Base-by-base conservation (phyloP, 805 yeast species). In the Candida awuae region DNA sequence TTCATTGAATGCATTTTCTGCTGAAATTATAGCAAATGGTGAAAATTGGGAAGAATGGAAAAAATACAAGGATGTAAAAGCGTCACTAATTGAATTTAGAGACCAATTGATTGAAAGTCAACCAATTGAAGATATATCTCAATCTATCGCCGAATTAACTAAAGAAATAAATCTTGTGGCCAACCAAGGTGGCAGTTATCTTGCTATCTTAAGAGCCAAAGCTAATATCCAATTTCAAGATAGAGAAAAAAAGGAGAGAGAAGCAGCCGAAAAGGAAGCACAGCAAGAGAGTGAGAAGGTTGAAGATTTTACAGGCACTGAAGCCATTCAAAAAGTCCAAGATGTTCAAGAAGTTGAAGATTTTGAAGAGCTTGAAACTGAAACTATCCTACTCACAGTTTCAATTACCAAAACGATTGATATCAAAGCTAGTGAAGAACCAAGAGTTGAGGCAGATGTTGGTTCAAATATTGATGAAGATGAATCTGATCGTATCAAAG, bases 1-100 rank as follows among this genome's bases (percentile, higher is more conserved):
- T 6, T 68, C 83, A 21, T 67, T 81, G 39, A 68, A 63, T 47
- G 85, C 80, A 48, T 81, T 79, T 61, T 71, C 82, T 7, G 71
- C 72, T 37, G 70, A 75, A 42, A 67, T 82, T 52, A 70, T 77
- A 37, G 61, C 63, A 16, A 56, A 54, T 14, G 68, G 62, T 22
- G 65, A 60, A 26, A 59, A 63, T 21, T 76, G 76, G 69, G 56
- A 57, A 22, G 74, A 71, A 45, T 79, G 84, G 88, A 78, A 72
- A 50, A 64, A 67, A 40, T 80, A 73, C 52, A 73, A 78, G 44
- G 61, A 60, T 25, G 61, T 77, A 29, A 82, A 81, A 54, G 73
- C 70, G 38, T 60, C 63, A 20, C 61, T 82, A 8, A 70, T 77
- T 46, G 60, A 63, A 4, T 68, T 71, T 28, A 67, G 88, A 44